Conservation (phyloP, 106 monocot species). For the Dendrobium nobile region DNA sequence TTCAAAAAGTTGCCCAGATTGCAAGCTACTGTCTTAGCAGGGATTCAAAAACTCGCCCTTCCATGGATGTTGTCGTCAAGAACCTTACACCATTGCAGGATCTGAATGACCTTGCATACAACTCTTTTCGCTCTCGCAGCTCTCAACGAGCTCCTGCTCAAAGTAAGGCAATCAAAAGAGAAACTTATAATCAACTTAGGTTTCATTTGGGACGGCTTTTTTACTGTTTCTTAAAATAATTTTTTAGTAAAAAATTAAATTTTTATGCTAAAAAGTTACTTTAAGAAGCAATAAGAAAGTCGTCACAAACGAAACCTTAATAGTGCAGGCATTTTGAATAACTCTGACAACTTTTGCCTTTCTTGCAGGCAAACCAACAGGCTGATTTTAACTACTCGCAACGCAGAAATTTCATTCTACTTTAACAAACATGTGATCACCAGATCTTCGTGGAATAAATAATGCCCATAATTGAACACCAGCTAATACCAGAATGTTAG, state of each 20-base stretch:
- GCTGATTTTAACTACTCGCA: background rate
- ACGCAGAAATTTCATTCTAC: background rate
- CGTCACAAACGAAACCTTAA: too few species aligned
- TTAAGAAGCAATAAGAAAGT: too few species aligned
- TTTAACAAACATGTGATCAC: background rate
- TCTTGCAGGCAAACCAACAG: slow-evolving; percentile 5
- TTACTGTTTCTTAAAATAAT: too few species aligned
- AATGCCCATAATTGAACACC: background rate
- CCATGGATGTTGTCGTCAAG: slow-evolving; percentile 75
- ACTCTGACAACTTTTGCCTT: background rate
- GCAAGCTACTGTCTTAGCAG: slow-evolving; percentile 58
- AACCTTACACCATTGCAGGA: slow-evolving; percentile 53
- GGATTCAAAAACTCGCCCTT: slow-evolving; percentile 66
- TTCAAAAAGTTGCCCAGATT: slow-evolving; percentile 73
- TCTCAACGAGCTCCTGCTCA: slow-evolving; percentile 36
- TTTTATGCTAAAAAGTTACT: too few species aligned
- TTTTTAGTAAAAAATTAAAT: too few species aligned
- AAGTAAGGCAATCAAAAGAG: slow-evolving; percentile 20
- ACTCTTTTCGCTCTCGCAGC: slow-evolving; percentile 30
- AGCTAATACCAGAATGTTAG: background rate
- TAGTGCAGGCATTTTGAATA: background rate
- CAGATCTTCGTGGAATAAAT: slow-evolving; percentile 4
- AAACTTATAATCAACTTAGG: background rate
- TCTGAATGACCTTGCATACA: slow-evolving; percentile 66
- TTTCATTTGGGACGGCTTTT: too few species aligned